These are phyloP conservation scores for Onygenales sp. DNA, from an alignment of 2,329 filamentous ascomycete species.

Conservation along the genomic window DNA sequence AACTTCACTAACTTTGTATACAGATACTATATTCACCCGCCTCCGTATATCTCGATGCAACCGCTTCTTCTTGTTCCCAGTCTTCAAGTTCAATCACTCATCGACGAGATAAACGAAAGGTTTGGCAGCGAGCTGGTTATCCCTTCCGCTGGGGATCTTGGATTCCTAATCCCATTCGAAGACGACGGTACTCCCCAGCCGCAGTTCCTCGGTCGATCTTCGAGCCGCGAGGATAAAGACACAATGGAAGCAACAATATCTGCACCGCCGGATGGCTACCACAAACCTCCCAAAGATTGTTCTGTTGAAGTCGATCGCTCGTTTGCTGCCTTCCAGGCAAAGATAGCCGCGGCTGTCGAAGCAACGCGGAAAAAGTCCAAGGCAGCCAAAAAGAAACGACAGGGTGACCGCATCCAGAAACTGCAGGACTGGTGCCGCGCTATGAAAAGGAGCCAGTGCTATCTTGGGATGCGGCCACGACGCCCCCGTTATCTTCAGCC, in stretches of 20 bases:
- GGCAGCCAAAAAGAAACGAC: conserved; percentile 39
- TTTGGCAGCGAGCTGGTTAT: conserved; percentile 47
- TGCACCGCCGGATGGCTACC: conserved; percentile 10
- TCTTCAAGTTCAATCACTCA: conserved; percentile 53
- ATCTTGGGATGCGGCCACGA: conserved; percentile 56
- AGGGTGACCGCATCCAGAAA: conserved; percentile 38
- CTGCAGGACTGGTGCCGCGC: conserved; percentile 46
- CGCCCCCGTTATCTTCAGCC: conserved; percentile 11
- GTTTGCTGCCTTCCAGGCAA: conserved; percentile 41
- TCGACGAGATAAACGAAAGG: conserved; percentile 53
- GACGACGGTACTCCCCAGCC: conserved; percentile 53
- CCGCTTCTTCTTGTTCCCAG: conserved; percentile 60
- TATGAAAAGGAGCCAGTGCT: conserved; percentile 57
- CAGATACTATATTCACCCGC: conserved; percentile 60
- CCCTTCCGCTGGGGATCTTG: conserved; percentile 43
- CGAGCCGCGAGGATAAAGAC: conserved; percentile 35
- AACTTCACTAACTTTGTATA: conserved; percentile 8
- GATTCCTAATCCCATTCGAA: conserved; percentile 55
- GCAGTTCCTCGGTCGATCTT: conserved; percentile 54
- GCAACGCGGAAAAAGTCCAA: conserved; percentile 43
- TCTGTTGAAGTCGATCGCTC: conserved; percentile 20
- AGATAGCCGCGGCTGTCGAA: conserved; percentile 44
- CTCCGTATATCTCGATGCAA: conserved; percentile 35
- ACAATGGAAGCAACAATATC: conserved; percentile 27
- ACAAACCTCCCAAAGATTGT: conserved; percentile 18